Base-by-base conservation (phyloP, 2,329 filamentous ascomycete genomes). In the Xylaria sp. region DNA sequence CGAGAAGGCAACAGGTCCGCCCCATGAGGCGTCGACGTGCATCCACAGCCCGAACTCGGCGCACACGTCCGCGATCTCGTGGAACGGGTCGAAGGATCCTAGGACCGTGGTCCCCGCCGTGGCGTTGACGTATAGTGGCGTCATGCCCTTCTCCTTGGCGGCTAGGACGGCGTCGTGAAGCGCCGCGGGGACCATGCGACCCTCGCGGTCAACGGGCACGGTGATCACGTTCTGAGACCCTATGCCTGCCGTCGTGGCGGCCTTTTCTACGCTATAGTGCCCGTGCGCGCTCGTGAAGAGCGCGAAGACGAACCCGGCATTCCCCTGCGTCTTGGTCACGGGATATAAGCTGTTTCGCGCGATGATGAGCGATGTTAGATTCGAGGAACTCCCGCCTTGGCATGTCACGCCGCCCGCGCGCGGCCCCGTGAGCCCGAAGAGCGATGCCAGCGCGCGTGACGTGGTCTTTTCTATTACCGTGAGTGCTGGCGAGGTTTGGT, bases 241-340 rank as follows among this genome's bases (percentile, higher is more conserved):
- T 42, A 99, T 86, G 0, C 96, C 96, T 73, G 91, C 91, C 76
- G 95, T 91, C 76, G 95, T 91, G n/a, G 94, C 94, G 2, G 94
- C 94, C 81, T 98, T 98, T 75, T 97, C 93, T 29, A 98, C 88
- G 5, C 90, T 94, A 82, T 98, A 99, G 83, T 98, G 96, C 0
- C 95, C 94, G 78, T 98, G 94, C 0, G 86, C 89, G 71, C 90
- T 93, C 2, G 95, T 97, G 81, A 98, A 97, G 61, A 97, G 81
- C 22, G 93, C 90, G 74, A 97, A 95, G 22, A 86, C 84, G 68
- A 83, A 79, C 3, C 77, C 76, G 0, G 83, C 86, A 75, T 94
- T 93, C 17, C 96, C 96, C 1, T 86, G 78, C 0, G 81, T 82
- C 79, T 97, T 97, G 58, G 90, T 93, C 10, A 87, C 84, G 0